phyloP scores from a whole-genome alignment of 2,329 filamentous ascomycete species.

The Botrytis tulipae region DNA sequence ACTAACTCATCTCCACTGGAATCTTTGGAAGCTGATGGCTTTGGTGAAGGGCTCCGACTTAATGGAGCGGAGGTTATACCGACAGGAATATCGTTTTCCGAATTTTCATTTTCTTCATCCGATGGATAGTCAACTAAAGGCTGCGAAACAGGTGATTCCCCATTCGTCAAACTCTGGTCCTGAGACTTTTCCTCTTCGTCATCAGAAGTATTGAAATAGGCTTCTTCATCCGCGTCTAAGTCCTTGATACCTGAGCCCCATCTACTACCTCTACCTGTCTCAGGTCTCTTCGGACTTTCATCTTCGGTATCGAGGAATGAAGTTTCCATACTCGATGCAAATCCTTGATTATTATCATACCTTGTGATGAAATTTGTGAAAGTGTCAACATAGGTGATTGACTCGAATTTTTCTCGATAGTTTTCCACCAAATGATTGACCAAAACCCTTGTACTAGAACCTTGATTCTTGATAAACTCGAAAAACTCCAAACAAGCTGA shows the following conservation, averaged over 20 bases:
- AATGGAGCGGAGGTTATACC: slow-evolving; percentile 25
- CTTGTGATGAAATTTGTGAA: slow-evolving; percentile 73
- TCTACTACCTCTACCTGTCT: slow-evolving; percentile 56
- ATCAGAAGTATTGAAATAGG: slow-evolving; percentile 90
- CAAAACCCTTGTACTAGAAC: slow-evolving; percentile 66
- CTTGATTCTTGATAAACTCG: slow-evolving; percentile 79
- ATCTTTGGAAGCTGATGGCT: slow-evolving; percentile 27
- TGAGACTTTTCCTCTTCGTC: slow-evolving; percentile 64
- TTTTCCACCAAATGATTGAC: slow-evolving; percentile 82
- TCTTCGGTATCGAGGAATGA: slow-evolving; percentile 72
- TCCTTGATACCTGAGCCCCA: slow-evolving; percentile 72
- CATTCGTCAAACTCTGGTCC: slow-evolving; percentile 53
- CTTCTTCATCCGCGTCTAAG: slow-evolving; percentile 81
- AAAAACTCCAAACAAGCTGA: slow-evolving; percentile 94
- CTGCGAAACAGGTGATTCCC: slow-evolving; percentile 60
- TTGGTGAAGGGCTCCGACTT: slow-evolving; percentile 29
- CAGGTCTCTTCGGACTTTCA: slow-evolving; percentile 45
- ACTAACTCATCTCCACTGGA: slow-evolving; percentile 26
- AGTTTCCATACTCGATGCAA: slow-evolving; percentile 60
- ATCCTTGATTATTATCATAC: slow-evolving; percentile 77
- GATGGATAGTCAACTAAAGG: slow-evolving; percentile 90
- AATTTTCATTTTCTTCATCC: slow-evolving; percentile 78
- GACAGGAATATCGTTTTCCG: slow-evolving; percentile 47
- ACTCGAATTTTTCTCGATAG: slow-evolving; percentile 73
- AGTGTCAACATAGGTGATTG: slow-evolving; percentile 78